A percentile compares a stretch with the other conserved stretches of the same genome.
These are phyloP conservation scores for Boletus reticulatus DNA, from an alignment of 768 basidiomycete species.

Conservation along the genomic window DNA sequence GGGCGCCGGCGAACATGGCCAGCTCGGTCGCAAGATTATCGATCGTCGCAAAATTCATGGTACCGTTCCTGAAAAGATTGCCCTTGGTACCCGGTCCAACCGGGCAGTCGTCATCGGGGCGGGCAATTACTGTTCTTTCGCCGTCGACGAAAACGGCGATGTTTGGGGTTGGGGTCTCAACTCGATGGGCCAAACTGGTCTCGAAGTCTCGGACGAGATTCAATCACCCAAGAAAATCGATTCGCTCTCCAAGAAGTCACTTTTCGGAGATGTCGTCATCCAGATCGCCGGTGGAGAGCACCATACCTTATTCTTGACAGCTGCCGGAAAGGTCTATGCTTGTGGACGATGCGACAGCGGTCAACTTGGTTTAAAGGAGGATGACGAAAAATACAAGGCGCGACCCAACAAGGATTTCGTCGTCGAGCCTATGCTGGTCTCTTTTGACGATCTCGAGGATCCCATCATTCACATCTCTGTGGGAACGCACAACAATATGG, in stretches of 20 bases:
- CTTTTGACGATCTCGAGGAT: conserved; percentile 63
- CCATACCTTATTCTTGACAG: conserved; percentile 87
- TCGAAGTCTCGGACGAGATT: conserved; percentile 50
- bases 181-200: conserved; percentile 81
- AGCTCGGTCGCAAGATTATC: conserved; percentile 87
- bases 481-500: conserved; percentile 74
- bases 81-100: conserved; percentile 64
- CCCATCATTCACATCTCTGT: conserved; percentile 62
- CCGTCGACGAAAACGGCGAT: conserved; percentile 76
- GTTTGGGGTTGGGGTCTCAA: conserved; percentile 98
- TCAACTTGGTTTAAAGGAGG: conserved; percentile 73
- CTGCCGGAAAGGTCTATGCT: conserved; percentile 79
- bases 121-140: conserved; percentile 87
- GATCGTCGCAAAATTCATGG: conserved; percentile 88
- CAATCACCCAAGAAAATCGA: conserved; percentile 63
- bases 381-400: conserved; percentile 64
- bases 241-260: conserved; percentile 57
- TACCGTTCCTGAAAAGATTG: conserved; percentile 83
- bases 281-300: conserved; percentile 85
- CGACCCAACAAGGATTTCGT: conserved; percentile 57
- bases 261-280: conserved; percentile 59
- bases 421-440: conserved; percentile 59
- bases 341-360: conserved; percentile 83
- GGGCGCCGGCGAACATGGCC: conserved; percentile 89
- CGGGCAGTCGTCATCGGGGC: conserved; percentile 72